Percentiles rank a stretch among this genome's conserved stretches.
Conservation (phyloP, 352 stramenopile species). For the Phytophthora gonapodyides region DNA sequence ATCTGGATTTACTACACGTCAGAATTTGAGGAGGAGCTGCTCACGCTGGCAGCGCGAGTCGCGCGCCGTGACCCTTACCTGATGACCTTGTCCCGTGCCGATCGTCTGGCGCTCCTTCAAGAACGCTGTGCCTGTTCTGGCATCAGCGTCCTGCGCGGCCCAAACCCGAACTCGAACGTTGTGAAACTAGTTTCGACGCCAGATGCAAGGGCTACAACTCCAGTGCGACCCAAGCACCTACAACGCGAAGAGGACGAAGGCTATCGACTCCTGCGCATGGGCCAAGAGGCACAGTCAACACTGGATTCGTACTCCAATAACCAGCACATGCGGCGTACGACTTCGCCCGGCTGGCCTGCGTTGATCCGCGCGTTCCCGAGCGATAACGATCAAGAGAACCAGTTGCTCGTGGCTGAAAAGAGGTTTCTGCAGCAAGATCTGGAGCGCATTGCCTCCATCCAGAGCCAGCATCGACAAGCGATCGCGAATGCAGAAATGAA, state of each 20-base stretch:
- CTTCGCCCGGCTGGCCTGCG: constrained; percentile 21
- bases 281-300: constrained; percentile 26
- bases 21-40: constrained; percentile 53
- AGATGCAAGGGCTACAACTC: constrained; percentile 1
- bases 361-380: constrained; percentile 64
- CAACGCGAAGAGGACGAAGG: constrained; percentile 31
- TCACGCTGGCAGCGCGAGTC: constrained; percentile 56
- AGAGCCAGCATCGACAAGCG: constrained; percentile 28
- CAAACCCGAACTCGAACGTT: constrained; percentile 40
- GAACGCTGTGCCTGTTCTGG: constrained; percentile 57
- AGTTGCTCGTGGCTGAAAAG: constrained; percentile 67
- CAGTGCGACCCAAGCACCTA: constrained; percentile 3
- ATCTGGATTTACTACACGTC: constrained; percentile 81
- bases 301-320: constrained; percentile 4
- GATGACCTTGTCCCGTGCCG: constrained; percentile 47
- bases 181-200: constrained; percentile 23
- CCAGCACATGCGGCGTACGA: neutral
- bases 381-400: constrained; percentile 48
- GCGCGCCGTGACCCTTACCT: constrained; percentile 69
- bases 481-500: constrained; percentile 8
- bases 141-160: constrained; percentile 59
- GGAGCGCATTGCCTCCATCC: constrained; percentile 36
- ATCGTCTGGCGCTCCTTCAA: constrained; percentile 51
- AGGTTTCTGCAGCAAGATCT: constrained; percentile 62
- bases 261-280: constrained; percentile 26